phyloP scores from a whole-genome alignment of 208 protist species.

The Acanthamoeba lenticulata region DNA sequence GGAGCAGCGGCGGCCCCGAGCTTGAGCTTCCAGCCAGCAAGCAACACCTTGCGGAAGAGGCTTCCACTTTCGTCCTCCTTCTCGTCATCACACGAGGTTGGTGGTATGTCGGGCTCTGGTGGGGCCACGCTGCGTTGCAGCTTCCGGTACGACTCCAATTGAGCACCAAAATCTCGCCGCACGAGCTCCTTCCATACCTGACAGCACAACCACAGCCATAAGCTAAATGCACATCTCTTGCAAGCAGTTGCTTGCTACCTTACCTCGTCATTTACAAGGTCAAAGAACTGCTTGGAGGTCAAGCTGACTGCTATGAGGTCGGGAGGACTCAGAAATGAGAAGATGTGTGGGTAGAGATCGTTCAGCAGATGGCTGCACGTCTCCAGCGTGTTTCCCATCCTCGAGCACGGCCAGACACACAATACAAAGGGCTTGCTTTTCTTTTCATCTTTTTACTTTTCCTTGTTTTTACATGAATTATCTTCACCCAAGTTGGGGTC shows the following conservation, averaged over 20 bases:
- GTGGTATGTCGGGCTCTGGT: background rate
- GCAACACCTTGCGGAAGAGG: background rate
- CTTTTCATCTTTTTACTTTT: background rate
- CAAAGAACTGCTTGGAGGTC: background rate
- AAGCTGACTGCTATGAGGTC: background rate
- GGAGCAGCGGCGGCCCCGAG: background rate
- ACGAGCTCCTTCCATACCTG: background rate
- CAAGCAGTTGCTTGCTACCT: background rate
- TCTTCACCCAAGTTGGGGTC: too few relatives aligned
- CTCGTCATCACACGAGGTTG: background rate
- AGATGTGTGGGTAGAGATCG: background rate
- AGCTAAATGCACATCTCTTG: background rate
- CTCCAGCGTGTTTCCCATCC: background rate
- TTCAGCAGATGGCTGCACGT: background rate
- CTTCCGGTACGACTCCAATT: background rate
- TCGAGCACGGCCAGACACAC: too few relatives aligned
- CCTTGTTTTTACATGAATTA: background rate
- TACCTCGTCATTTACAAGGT: background rate
- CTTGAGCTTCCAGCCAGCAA: background rate
- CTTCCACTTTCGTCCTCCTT: background rate
- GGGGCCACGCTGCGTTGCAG: background rate
- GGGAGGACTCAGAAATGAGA: background rate
- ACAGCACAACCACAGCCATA: too few relatives aligned
- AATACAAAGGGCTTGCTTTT: background rate
- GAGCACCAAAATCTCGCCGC: background rate